phyloP scores from a whole-genome alignment of 208 protist species.

The Vickermania spadyakhi region DNA sequence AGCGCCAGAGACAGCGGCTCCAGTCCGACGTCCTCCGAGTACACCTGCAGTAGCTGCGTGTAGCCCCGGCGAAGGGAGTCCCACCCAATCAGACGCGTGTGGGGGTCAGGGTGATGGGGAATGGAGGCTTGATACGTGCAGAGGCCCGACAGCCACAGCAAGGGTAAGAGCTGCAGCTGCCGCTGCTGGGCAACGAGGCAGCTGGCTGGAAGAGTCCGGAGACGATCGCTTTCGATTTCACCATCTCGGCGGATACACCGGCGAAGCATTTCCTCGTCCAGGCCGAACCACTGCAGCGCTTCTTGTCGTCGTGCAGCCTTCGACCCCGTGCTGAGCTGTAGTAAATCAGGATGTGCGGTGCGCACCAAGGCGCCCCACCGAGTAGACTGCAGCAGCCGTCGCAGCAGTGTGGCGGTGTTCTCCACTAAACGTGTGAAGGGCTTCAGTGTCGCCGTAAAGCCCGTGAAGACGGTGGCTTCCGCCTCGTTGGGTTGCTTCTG shows the following conservation, averaged over 20 bases:
- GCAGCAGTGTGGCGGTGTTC: background rate
- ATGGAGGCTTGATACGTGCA: background rate
- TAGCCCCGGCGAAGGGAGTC: background rate
- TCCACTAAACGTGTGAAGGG: background rate
- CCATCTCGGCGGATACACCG: background rate
- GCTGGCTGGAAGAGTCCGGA: background rate
- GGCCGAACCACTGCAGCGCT: background rate
- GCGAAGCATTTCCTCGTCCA: background rate
- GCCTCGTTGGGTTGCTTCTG: background rate
- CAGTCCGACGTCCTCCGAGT: background rate
- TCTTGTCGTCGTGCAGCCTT: background rate
- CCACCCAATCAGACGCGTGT: no score
- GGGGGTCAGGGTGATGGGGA: no score
- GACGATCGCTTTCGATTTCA: background rate
- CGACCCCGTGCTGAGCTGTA: background rate
- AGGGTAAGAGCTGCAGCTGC: slow-evolving; percentile 51
- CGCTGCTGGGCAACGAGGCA: slow-evolving; percentile 27
- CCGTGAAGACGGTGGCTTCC: background rate
- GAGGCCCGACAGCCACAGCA: slow-evolving; percentile 36
- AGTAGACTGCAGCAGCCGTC: background rate
- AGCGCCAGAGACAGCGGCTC: background rate
- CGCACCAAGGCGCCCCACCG: background rate
- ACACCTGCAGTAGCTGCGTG: background rate
- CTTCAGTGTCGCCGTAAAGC: background rate
- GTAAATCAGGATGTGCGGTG: background rate